Evolutionary conservation across 1,284 basidiomycete genomes (phyloP).

Genomic region (Puccinia coronata): DNA sequence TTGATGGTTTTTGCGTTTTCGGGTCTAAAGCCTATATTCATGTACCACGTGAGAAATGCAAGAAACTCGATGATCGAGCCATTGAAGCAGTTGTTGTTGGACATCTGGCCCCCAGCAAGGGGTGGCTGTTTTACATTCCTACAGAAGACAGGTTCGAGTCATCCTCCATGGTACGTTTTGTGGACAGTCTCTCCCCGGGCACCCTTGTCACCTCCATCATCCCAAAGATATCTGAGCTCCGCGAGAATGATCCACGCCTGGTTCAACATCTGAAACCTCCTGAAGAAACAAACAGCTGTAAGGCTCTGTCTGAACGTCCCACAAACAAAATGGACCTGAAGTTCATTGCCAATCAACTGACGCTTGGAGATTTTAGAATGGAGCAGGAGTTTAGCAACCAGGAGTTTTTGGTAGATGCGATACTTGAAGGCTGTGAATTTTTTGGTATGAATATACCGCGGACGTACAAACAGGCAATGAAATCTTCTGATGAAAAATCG

Average conservation of each 20-base stretch:
- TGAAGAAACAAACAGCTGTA: too few relatives aligned
- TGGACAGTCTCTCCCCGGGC: neutral
- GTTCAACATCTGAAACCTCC: too few relatives aligned
- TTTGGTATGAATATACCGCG: neutral
- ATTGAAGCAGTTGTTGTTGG: too few relatives aligned
- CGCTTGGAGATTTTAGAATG: neutral
- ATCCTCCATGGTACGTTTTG: neutral
- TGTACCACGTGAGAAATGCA: too few relatives aligned
- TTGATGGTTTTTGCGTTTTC: too few relatives aligned
- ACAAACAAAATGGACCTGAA: neutral
- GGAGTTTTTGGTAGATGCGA: neutral
- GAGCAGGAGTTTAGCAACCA: neutral
- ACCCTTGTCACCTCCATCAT: neutral
- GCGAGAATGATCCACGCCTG: neutral
- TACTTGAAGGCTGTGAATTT: neutral
- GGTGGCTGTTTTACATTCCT: conserved; percentile 8
- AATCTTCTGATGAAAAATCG: neutral
- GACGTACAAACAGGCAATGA: conserved; percentile 2
- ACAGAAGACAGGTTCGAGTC: neutral
- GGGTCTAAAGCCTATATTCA: too few relatives aligned
- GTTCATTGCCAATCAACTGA: neutral
- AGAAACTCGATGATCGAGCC: too few relatives aligned
- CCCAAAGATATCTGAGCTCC: neutral
- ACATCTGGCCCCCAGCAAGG: neutral
- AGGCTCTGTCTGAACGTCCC: neutral